Percentiles rank a stretch among this genome's conserved stretches.
Evolutionary conservation across 164 flowering plant genomes (phyloP).

Genomic region (Houttuynia cordata): DNA sequence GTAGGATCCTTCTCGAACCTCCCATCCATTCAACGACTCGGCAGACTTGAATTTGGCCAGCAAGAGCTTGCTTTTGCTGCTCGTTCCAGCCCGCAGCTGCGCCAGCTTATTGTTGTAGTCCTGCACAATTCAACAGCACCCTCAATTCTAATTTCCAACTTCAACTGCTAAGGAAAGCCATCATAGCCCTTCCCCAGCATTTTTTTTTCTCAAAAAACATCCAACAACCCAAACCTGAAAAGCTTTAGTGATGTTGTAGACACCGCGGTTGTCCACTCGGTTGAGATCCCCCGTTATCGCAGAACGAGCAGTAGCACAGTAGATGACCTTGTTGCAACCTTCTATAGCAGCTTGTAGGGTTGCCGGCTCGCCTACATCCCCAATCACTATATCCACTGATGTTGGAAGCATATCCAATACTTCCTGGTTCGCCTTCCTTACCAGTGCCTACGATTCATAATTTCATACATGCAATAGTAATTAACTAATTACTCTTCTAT

Average conservation of each 20-base stretch:
- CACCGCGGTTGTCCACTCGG: conserved; percentile 84
- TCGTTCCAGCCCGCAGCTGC: conserved; percentile 84
- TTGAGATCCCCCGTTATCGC: conserved; percentile 79
- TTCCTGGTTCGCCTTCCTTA: conserved; percentile 58
- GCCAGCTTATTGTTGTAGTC: conserved; percentile 87
- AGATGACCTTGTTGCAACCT: conserved; percentile 85
- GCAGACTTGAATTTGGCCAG: conserved; percentile 75
- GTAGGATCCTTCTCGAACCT: conserved; percentile 72
- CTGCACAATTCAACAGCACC: conserved; percentile 23
- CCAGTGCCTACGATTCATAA: conserved; percentile 50
- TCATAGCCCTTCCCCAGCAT: no score
- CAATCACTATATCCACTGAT: conserved; percentile 72
- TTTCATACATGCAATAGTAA: neutral
- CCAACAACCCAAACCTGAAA: conserved; percentile 47
- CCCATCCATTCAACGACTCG: conserved; percentile 75
- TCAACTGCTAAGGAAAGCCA: neutral
- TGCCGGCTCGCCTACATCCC: conserved; percentile 93
- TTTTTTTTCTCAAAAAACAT: neutral
- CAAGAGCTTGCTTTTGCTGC: conserved; percentile 95
- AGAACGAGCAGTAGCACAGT: conserved; percentile 97
- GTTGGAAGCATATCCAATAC: conserved; percentile 78
- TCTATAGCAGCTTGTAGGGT: conserved; percentile 58
- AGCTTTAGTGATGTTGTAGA: conserved; percentile 77
- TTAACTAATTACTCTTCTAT: neutral
- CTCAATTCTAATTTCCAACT: neutral